A percentile compares a stretch with the other conserved stretches of the same genome.
These are phyloP conservation scores for Erysimum pusillum DNA, from an alignment of 441 rosid genomes.

Conservation along the genomic window DNA sequence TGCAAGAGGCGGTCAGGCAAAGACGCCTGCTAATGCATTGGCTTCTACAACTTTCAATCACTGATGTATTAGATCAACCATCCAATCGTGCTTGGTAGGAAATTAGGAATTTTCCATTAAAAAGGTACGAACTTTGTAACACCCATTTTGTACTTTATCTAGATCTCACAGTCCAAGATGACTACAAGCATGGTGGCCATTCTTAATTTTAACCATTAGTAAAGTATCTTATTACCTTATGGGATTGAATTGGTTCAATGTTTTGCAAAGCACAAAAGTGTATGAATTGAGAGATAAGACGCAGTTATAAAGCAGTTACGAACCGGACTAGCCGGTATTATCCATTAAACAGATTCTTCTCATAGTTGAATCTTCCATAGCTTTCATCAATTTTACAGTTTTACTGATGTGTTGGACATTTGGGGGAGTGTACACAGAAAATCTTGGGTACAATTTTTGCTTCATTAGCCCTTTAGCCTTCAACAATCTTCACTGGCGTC, in stretches of 20 bases:
- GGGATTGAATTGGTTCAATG: slow-evolving; percentile 18
- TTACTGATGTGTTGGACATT: neutral
- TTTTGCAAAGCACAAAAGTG: slow-evolving; percentile 24
- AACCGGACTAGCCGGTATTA: slow-evolving; percentile 4
- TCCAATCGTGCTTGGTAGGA: slow-evolving; percentile 21
- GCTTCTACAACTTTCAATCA: slow-evolving; percentile 61
- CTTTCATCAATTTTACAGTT: slow-evolving; percentile 6
- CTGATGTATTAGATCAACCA: slow-evolving; percentile 38
- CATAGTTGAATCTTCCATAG: slow-evolving; percentile 26
- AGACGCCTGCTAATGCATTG: slow-evolving; percentile 62
- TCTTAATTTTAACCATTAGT: slow-evolving; percentile 22
- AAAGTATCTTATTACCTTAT: slow-evolving; percentile 30
- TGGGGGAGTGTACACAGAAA: slow-evolving; percentile 10
- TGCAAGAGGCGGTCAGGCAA: slow-evolving; percentile 67
- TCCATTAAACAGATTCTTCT: slow-evolving; percentile 29
- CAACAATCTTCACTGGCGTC: slow-evolving; percentile 78
- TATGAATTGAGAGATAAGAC: neutral
- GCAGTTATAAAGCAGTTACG: neutral
- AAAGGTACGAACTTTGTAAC: slow-evolving; percentile 24
- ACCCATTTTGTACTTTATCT: slow-evolving; percentile 25
- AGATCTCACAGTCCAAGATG: slow-evolving; percentile 23
- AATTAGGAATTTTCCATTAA: neutral
- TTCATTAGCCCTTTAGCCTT: slow-evolving; percentile 60
- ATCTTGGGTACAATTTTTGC: neutral
- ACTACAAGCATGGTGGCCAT: slow-evolving; percentile 23